phyloP scores from a whole-genome alignment of 441 rosid genomes.

The Pelargonium australe region DNA sequence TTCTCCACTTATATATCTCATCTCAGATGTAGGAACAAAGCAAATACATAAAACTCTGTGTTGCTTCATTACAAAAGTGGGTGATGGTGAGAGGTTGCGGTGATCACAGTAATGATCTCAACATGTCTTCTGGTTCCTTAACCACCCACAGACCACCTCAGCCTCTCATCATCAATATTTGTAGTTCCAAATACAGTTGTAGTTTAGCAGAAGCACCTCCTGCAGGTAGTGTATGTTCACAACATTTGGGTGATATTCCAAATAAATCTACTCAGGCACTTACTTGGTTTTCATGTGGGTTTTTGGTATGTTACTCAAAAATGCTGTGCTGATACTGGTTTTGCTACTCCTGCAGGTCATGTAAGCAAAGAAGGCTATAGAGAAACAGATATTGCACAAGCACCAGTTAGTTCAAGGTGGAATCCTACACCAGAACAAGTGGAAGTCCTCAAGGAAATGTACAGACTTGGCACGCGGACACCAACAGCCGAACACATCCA shows the following conservation, averaged over 20 bases:
- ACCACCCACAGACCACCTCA: background rate
- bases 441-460: conserved; percentile 39
- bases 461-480: conserved; percentile 39
- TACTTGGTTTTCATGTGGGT: background rate
- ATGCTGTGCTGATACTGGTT: background rate
- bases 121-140: conserved; percentile 5
- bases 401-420: conserved; percentile 41
- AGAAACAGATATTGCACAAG: conserved; percentile 14
- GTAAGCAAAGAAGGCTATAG: conserved; percentile 20
- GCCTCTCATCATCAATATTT: background rate
- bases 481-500: conserved; percentile 49
- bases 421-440: conserved; percentile 54
- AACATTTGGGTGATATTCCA: background rate
- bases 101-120: conserved; percentile 9
- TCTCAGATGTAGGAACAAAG: background rate
- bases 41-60: background rate
- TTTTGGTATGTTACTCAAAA: background rate
- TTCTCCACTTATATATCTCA: background rate
- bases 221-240: background rate
- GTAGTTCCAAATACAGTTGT: background rate
- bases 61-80: conserved; percentile 8
- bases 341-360: conserved; percentile 16
- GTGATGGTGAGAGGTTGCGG: background rate
- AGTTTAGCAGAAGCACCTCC: background rate
- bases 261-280: too few relatives aligned